Percentiles rank a stretch among this genome's conserved stretches.
phyloP scores from a whole-genome alignment of 202 grass and related monocot genomes.

The Sporobolus alterniflorus region DNA sequence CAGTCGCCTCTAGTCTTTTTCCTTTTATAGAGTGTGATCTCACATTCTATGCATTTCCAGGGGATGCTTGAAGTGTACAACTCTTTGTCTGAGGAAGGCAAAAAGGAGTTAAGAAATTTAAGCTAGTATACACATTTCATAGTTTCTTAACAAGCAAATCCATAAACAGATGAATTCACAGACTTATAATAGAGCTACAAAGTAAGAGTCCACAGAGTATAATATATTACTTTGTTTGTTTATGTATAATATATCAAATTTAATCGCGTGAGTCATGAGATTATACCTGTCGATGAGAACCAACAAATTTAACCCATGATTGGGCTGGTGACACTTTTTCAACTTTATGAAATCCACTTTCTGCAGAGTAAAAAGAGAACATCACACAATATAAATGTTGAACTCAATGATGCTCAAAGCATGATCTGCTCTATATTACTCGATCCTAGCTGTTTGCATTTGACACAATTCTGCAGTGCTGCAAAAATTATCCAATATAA shows the following conservation, averaged over 20 bases:
- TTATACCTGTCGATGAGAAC: slow-evolving; percentile 78
- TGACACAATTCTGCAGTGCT: neutral
- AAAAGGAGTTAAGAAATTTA: slow-evolving; percentile 66
- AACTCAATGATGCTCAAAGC: neutral
- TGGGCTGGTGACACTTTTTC: too few species aligned
- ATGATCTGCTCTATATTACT: neutral
- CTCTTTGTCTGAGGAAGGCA: slow-evolving; percentile 71
- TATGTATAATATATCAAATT: slow-evolving; percentile 9
- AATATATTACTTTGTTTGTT: neutral
- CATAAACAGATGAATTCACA: slow-evolving; percentile 9
- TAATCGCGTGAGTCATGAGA: slow-evolving; percentile 8
- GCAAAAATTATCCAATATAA: neutral
- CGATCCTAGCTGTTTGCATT: neutral
- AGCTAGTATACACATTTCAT: slow-evolving; percentile 9
- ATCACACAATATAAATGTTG: too few species aligned
- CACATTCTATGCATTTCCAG: slow-evolving; percentile 6
- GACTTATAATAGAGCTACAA: neutral
- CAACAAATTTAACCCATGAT: too few species aligned
- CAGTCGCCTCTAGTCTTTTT: neutral
- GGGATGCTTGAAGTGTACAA: slow-evolving; percentile 91
- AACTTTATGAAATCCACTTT: too few species aligned
- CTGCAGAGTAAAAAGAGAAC: too few species aligned
- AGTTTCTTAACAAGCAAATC: slow-evolving; percentile 8
- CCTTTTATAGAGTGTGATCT: neutral
- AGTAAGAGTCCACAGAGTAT: neutral